Evolutionary conservation across 768 basidiomycete genomes (phyloP), one percentile per base, ranked within the genome.

Genomic region (Candolleomyces eurysporus): DNA sequence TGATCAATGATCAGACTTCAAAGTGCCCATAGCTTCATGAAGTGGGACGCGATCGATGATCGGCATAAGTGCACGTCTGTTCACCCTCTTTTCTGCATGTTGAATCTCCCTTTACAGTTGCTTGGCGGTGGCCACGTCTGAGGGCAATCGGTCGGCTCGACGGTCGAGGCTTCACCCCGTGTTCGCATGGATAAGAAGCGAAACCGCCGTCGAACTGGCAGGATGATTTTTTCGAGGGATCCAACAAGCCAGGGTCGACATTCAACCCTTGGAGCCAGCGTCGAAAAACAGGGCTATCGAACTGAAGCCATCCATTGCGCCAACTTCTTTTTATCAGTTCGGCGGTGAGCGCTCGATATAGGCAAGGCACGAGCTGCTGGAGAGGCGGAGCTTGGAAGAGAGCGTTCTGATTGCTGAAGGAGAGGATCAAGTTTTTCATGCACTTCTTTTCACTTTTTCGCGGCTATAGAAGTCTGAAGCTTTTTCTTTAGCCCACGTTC

Each of bases 41-140:
- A 79, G 63, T 90, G 91, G 30, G 89, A 91, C 61, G 91, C 92
- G 64, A 92, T n/a, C 92, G 0, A 91, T 92, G 90, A 88, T 92
- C 50, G 84, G 83, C 42, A 89, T 91, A 71, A 68, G 86, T 75
- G 22, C 39, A 10, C 51, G 30, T 49, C 19, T 30, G 30, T 48
- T 52, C 69, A 46, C 17, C 17, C 17, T 43, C 17, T 17, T 17
- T 17, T 43, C 42, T 55, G 63, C 55, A 61, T 30, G 13, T 14
- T 45, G 45, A 9, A 50, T 17, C 7, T 43, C 31, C 8, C 1
- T 11, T 58, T 63, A 2, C 62, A 91, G 88, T 91, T 93, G 90
- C 75, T 92, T 40, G 91, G 88, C 51, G 91, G 90, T 57, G 90
- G 88, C 2, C 88, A 85, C 57, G 85, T 90, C 56, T 84, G 87